A percentile compares a stretch with the other conserved stretches of the same genome.
phyloP scores from a whole-genome alignment of 2,329 filamentous ascomycete genomes.

The Aureobasidium sp. region DNA sequence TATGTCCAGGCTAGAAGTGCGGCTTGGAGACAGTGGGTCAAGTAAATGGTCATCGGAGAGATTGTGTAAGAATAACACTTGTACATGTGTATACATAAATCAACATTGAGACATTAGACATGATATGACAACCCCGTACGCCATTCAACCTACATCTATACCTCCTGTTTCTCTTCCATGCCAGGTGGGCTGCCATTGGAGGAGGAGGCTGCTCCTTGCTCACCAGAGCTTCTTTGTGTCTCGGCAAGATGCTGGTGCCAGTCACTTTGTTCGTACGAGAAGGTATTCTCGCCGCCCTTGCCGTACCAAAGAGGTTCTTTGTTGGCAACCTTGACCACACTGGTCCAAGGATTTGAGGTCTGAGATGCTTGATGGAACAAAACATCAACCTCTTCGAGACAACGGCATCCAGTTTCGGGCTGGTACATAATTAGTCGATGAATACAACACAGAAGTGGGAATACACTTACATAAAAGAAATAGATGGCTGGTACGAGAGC shows the following conservation, averaged over 20 bases:
- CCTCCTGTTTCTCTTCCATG: constrained; percentile 12
- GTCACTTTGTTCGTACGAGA: constrained; percentile 37
- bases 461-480: not conserved
- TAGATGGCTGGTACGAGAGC: not conserved
- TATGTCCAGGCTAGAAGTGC: constrained; percentile 17
- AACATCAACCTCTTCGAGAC: constrained; percentile 62
- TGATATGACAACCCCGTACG: not conserved
- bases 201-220: not conserved
- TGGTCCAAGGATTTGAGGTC: constrained; percentile 44
- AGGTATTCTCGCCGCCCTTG: constrained; percentile 49
- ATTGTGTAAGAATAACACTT: not conserved
- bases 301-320: constrained; percentile 51
- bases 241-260: constrained; percentile 27
- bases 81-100: not conserved
- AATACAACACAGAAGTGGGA: too few relatives aligned
- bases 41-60: not conserved
- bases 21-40: constrained; percentile 8
- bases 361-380: constrained; percentile 47
- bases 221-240: not conserved
- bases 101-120: not conserved
- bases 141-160: not conserved
- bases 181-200: not conserved
- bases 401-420: constrained; percentile 50
- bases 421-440: constrained; percentile 24
- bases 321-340: constrained; percentile 44